Conservation (phyloP, 768 basidiomycete species). For the Lentinula detonsa region DNA sequence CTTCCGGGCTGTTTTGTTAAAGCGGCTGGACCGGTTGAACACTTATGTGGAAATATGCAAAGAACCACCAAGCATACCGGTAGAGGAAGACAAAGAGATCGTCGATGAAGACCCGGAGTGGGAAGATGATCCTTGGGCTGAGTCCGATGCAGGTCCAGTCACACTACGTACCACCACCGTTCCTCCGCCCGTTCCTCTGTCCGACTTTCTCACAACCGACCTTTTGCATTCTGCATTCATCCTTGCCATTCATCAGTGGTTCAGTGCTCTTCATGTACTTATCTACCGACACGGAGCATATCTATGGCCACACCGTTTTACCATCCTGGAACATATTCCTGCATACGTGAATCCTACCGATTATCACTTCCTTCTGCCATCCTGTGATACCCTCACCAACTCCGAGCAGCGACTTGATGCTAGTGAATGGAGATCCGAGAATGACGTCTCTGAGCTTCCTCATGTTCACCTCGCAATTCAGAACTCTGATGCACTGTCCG, state of each 20-base stretch:
- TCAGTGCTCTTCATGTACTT: conserved; percentile 54
- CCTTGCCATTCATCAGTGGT: conserved; percentile 58
- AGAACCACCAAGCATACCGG: conserved; percentile 23
- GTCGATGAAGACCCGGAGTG: conserved; percentile 53
- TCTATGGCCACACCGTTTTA: conserved; percentile 67
- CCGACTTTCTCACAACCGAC: conserved; percentile 56
- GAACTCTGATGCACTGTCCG: conserved; percentile 14
- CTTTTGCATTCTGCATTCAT: conserved; percentile 54
- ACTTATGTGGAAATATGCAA: conserved; percentile 64
- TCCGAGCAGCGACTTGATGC: conserved; percentile 29
- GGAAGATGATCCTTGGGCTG: conserved; percentile 78
- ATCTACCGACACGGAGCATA: conserved; percentile 45
- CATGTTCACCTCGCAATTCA: conserved; percentile 37
- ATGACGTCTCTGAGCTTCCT: conserved; percentile 54
- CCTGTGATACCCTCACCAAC: conserved; percentile 42
- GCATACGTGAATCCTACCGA: conserved; percentile 61
- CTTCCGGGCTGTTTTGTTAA: conserved; percentile 63
- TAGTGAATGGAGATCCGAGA: conserved; percentile 42
- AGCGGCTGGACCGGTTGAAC: conserved; percentile 61
- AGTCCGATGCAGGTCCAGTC: conserved; percentile 27
- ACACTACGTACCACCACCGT: conserved; percentile 17
- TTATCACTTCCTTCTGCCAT: conserved; percentile 59
- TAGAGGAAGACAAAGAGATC: conserved; percentile 33
- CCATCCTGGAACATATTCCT: conserved; percentile 70
- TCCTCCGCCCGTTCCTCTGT: conserved; percentile 44